A percentile compares a stretch with the other conserved stretches of the same genome.
These are phyloP conservation scores for Hordeum vulgare DNA, from an alignment of 176 grass and related monocot species.

Conservation along the genomic window MorexV3_pseudomolecules_assembly NC_058520.1:474937386-474937885, in stretches of 20 bases:
- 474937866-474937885: constrained; percentile 15
- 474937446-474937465: background rate
- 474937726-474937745: too few relatives aligned
- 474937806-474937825: background rate
- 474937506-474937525: background rate
- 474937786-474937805: background rate
- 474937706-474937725: too few relatives aligned
- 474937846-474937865: background rate
- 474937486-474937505: background rate
- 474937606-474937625: too few relatives aligned
- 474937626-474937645: too few relatives aligned
- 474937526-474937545: background rate
- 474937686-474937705: too few relatives aligned
- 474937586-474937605: too few relatives aligned
- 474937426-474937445: background rate
- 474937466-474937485: background rate
- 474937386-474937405: background rate
- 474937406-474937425: background rate
- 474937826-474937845: constrained; percentile 7
- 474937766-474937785: background rate
- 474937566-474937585: background rate
- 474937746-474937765: too few relatives aligned
- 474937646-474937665: too few relatives aligned
- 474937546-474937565: background rate
- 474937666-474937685: too few relatives aligned